phyloP scores from a whole-genome alignment of 163 green algal species.

The Scenedesmus sp. region DNA sequence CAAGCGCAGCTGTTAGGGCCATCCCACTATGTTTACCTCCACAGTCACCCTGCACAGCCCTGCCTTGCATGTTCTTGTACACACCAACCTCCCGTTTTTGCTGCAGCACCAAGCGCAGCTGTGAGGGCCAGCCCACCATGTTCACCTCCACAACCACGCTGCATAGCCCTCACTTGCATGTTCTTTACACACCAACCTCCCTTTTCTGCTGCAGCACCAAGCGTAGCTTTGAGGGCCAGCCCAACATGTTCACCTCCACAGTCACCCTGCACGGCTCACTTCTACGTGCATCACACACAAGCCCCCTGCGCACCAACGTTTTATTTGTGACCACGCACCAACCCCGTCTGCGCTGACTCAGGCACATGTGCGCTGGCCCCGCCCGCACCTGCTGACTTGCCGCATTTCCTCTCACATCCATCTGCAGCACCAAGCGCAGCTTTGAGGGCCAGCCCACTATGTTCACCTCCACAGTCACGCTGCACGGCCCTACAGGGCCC shows the following conservation, averaged over 20 bases:
- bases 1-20: background rate
- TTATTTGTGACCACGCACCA: no score
- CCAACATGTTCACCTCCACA: background rate
- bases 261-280: background rate
- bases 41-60: background rate
- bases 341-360: no score
- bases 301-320: no score
- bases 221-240: background rate
- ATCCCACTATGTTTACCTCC: background rate
- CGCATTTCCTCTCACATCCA: no score
- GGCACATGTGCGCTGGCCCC: no score
- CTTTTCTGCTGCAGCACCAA: background rate
- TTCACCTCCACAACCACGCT: background rate
- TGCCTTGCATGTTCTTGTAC: no score
- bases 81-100: no score
- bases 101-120: no score
- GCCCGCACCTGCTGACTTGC: background rate
- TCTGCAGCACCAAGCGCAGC: slow-evolving; percentile 3
- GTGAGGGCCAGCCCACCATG: background rate
- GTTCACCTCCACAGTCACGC: background rate
- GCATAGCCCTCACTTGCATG: no score
- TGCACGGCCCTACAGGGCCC: background rate
- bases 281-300: no score
- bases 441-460: background rate
- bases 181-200: no score